These are phyloP conservation scores for Sclerotinia subarctica DNA, from an alignment of 2,329 filamentous ascomycete species.

Conservation along the genomic window DNA sequence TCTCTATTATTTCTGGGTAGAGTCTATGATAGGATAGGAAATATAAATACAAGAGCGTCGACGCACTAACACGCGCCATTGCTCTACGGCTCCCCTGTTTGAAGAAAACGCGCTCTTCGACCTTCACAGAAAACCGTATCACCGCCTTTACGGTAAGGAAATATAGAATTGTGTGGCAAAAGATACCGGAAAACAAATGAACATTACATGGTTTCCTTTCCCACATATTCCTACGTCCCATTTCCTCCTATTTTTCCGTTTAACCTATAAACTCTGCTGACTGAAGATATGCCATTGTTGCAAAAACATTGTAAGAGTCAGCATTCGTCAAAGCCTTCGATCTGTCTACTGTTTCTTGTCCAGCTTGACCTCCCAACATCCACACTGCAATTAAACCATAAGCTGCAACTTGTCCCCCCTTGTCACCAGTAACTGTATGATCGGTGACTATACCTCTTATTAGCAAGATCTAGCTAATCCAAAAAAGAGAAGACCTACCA, in stretches of 20 bases:
- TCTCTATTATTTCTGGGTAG: not conserved
- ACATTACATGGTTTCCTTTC: not conserved
- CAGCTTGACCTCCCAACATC: slow-evolving; percentile 7
- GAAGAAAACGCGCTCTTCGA: not conserved
- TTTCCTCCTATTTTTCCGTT: not conserved
- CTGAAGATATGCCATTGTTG: slow-evolving; percentile 15
- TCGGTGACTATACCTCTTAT: slow-evolving; percentile 6
- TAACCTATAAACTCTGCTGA: slow-evolving; percentile 10
- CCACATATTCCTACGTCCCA: not conserved
- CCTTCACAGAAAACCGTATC: not conserved
- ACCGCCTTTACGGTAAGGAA: not conserved
- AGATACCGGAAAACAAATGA: not conserved
- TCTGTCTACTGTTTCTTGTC: slow-evolving; percentile 7
- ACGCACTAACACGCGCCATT: not conserved
- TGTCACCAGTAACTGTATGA: not conserved
- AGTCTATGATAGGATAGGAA: not conserved
- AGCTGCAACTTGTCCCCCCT: not conserved
- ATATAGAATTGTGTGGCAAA: not conserved
- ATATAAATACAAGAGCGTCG: not conserved
- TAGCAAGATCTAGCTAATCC: not conserved
- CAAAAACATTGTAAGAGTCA: slow-evolving; percentile 17
- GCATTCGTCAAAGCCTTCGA: slow-evolving; percentile 14
- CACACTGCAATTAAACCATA: slow-evolving; percentile 13
- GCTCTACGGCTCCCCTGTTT: not conserved
- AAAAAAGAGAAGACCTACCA: not conserved